phyloP scores from a whole-genome alignment of 495 filamentous ascomycete genomes.

The Tuber microsphaerosporum region DNA sequence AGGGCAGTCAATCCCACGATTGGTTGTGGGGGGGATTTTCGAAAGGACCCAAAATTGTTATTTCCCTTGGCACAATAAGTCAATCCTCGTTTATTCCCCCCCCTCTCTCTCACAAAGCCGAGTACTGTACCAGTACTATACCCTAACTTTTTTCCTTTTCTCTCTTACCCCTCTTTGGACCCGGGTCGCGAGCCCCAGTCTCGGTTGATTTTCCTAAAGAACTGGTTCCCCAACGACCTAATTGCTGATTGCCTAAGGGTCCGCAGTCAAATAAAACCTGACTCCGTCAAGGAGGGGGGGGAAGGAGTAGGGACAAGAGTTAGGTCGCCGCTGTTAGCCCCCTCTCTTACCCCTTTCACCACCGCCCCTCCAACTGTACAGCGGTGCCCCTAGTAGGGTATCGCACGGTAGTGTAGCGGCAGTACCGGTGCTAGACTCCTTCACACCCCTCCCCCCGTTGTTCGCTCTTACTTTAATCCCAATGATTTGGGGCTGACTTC shows the following conservation, averaged over 20 bases:
- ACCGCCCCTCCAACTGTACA: neutral
- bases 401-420: neutral
- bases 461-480: neutral
- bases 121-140: neutral
- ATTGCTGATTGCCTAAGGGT: slow-evolving; percentile 2
- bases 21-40: neutral
- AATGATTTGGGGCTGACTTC: neutral
- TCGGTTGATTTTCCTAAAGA: slow-evolving; percentile 14
- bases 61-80: neutral
- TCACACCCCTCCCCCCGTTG: neutral
- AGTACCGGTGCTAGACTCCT: neutral
- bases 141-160: neutral
- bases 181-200: slow-evolving; percentile 15
- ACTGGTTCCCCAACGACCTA: slow-evolving; percentile 2
- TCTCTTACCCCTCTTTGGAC: slow-evolving; percentile 15
- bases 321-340: neutral
- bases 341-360: neutral
- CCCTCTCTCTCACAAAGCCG: neutral
- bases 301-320: neutral
- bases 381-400: neutral
- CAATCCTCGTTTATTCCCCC: neutral
- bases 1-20: neutral
- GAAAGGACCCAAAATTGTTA: neutral
- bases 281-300: neutral
- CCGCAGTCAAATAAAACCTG: slow-evolving; percentile 1